A percentile compares a stretch with the other conserved stretches of the same genome.
Conservation (phyloP, 805 yeast genomes). For the Jamesozyma hellenica region DNA sequence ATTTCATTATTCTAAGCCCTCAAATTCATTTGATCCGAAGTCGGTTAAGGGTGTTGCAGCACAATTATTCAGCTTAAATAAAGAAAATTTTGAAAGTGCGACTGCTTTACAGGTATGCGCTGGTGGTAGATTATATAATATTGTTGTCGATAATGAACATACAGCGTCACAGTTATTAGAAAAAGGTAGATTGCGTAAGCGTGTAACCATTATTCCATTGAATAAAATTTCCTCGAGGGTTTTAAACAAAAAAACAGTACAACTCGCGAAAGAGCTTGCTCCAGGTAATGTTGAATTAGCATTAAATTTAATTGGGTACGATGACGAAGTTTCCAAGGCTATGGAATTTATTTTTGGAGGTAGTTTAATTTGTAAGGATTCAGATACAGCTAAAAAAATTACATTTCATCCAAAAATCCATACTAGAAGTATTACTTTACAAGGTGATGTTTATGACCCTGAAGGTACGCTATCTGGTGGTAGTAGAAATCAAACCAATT, state of each 20-base stretch:
- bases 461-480: constrained; percentile 95
- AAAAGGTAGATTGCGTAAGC: constrained; percentile 61
- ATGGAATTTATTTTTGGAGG: constrained; percentile 88
- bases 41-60: constrained; percentile 86
- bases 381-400: constrained; percentile 79
- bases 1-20: constrained; percentile 60
- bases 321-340: constrained; percentile 60
- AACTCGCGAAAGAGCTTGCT: constrained; percentile 62
- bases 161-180: constrained; percentile 79
- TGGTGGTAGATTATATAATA: constrained; percentile 81
- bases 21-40: constrained; percentile 44
- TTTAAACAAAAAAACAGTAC: constrained; percentile 42
- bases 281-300: constrained; percentile 89
- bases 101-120: constrained; percentile 89
- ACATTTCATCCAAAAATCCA: constrained; percentile 77
- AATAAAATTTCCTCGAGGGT: constrained; percentile 66
- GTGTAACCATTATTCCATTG: constrained; percentile 87
- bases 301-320: constrained; percentile 65
- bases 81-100: constrained; percentile 48
- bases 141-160: constrained; percentile 79
- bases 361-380: constrained; percentile 79
- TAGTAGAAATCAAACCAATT: constrained; percentile 51
- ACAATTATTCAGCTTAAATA: constrained; percentile 59
- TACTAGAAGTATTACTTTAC: constrained; percentile 74
- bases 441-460: constrained; percentile 94